These are phyloP conservation scores for Hygrocybe punicea DNA, from an alignment of 768 basidiomycete species.

Conservation along the genomic window DNA sequence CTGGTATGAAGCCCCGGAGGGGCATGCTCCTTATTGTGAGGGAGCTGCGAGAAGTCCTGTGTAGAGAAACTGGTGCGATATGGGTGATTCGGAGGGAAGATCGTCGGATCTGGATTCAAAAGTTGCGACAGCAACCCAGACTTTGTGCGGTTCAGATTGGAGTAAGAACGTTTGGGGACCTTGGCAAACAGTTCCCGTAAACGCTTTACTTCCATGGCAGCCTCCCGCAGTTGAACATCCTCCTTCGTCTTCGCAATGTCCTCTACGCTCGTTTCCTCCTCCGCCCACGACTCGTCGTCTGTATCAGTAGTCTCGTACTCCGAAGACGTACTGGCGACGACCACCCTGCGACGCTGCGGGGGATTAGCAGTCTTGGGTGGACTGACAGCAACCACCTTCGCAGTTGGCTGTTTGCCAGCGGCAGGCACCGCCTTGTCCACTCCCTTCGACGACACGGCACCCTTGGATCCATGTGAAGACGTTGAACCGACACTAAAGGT, in stretches of 20 bases:
- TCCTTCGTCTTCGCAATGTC: background rate
- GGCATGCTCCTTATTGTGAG: conserved; percentile 2
- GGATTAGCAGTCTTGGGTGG: conserved; percentile 1
- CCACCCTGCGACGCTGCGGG: conserved; percentile 16
- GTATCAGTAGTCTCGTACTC: conserved; percentile 13
- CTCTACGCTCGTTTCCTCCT: conserved; percentile 48
- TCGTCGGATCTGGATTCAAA: conserved; percentile 65
- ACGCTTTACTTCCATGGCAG: conserved; percentile 59
- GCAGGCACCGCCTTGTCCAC: background rate
- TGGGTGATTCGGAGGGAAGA: conserved; percentile 58
- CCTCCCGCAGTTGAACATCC: conserved; percentile 38
- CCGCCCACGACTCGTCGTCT: conserved; percentile 55
- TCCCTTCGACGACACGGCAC: conserved; percentile 22
- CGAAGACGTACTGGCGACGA: conserved; percentile 13
- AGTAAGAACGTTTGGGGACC: conserved; percentile 63
- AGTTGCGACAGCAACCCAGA: conserved; percentile 64
- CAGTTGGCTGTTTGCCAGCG: too few relatives aligned
- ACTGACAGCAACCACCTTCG: background rate
- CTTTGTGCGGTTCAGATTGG: conserved; percentile 43
- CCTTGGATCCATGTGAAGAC: conserved; percentile 48
- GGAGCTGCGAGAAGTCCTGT: conserved; percentile 44
- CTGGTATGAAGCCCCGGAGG: conserved; percentile 42
- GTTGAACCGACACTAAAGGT: conserved; percentile 60
- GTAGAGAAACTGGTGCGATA: conserved; percentile 51
- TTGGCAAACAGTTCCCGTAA: conserved; percentile 73